Conservation (phyloP, 1,139 yeast genomes). For the Pneumocystis sp. region DNA sequence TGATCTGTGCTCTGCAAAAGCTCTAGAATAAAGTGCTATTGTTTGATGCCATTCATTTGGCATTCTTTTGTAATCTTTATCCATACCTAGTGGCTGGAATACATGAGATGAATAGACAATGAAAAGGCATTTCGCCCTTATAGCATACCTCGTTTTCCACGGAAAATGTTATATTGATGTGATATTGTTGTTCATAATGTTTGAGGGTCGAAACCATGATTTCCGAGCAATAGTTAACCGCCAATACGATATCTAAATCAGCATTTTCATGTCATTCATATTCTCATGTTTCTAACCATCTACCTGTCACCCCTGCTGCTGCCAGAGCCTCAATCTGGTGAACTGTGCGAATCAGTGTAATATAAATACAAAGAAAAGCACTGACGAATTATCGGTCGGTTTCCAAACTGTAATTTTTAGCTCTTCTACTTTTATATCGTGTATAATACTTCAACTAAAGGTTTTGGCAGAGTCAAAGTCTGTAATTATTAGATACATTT, state of each 20-base stretch:
- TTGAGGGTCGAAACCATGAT: constrained; percentile 93
- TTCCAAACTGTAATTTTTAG: constrained; percentile 44
- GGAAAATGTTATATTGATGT: constrained; percentile 88
- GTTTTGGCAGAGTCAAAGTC: constrained; percentile 93
- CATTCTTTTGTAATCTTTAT: not conserved
- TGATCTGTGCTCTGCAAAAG: not conserved
- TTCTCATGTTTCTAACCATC: not conserved
- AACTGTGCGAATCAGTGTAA: constrained; percentile 39
- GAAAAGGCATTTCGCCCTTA: not conserved
- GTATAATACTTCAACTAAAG: constrained; percentile 57
- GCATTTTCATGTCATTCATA: not conserved
- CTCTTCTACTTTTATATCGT: not conserved
- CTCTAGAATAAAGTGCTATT: too few species aligned
- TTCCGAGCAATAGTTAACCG: constrained; percentile 98
- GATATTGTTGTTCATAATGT: constrained; percentile 86
- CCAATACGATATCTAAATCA: constrained; percentile 66
- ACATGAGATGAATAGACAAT: not conserved
- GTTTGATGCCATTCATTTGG: not conserved
- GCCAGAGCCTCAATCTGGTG: constrained; percentile 98
- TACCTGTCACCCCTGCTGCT: constrained; percentile 79
- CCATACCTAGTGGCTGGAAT: not conserved
- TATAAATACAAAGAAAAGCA: not conserved
- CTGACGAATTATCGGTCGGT: constrained; percentile 54
- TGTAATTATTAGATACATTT: not conserved
- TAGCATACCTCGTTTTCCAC: constrained; percentile 65